Evolutionary conservation across 176 grass and related monocot genomes (phyloP), one percentile per base, ranked within the genome.

Genomic region (Oryza brachyantha): DNA sequence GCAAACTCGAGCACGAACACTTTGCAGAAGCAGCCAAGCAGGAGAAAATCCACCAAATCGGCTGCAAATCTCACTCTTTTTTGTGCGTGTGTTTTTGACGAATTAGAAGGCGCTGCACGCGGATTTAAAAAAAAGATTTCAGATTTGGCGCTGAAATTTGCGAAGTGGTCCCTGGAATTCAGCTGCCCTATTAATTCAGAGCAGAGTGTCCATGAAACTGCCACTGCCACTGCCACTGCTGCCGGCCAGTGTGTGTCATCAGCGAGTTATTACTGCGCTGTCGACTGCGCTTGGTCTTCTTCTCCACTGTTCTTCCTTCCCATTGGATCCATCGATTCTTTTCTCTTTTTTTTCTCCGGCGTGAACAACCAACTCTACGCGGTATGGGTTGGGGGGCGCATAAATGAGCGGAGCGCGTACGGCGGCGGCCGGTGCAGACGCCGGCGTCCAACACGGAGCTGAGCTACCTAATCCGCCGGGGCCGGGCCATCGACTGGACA

Each of bases 401-500:
- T 78, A 46, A 87, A 77, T 82, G 79, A 35, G n/a, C 55, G 42
- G 72, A 17, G 74, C 41, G 72, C 26, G 79, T 81, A 81, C 40
- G 72, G 19, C n/a, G n/a, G 21, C 46, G 10, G 46, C 16, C 46
- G 48, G 14, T 52, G 21, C 48, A 19, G 63, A 61, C 61, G 27
- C 73, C 37, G 12, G 13, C 64, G 17, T n/a, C 64, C 28, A 16
- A 13, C 3, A 77, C 82, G 48, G 19, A 52, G 17, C 35, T 36
- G 19, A 52, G 17, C 35, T 36, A 36, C 31, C 79, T 73, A 82
- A 82, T 73, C 59, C 40, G 54, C 26, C 78, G 41, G 22, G 39
- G 39, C 10, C 39, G 39, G 10, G 1, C 39, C 9, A 40, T 7
- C 7, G 39, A 40, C n/a, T n/a, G n/a, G 45, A 17, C 13, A 3